These are phyloP conservation scores for Ceratocystis smalleyi DNA, from an alignment of 2,329 filamentous ascomycete genomes.

Conservation along the genomic window DNA sequence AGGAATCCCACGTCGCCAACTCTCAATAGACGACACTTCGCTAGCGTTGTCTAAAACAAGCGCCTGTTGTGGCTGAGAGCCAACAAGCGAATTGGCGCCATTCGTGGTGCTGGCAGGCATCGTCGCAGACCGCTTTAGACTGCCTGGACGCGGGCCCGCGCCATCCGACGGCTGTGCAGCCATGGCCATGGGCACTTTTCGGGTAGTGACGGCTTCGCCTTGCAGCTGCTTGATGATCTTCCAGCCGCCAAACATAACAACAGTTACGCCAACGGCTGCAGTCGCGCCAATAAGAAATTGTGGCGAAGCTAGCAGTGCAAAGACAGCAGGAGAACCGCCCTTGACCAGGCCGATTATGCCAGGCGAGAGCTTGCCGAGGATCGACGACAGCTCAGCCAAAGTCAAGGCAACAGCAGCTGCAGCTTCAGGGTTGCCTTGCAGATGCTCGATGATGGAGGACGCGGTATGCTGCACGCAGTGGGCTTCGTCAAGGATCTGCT, in stretches of 20 bases:
- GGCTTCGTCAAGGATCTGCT: slow-evolving; percentile 66
- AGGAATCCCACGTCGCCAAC: slow-evolving; percentile 36
- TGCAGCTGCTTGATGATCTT: slow-evolving; percentile 86
- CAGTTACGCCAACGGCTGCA: slow-evolving; percentile 78
- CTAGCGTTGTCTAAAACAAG: slow-evolving; percentile 32
- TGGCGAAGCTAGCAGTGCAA: slow-evolving; percentile 71
- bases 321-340: slow-evolving; percentile 66
- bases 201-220: slow-evolving; percentile 23
- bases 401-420: slow-evolving; percentile 88
- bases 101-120: slow-evolving; percentile 16
- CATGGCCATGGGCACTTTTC: slow-evolving; percentile 22
- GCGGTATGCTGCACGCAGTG: slow-evolving; percentile 79
- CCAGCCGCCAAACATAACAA: slow-evolving; percentile 90
- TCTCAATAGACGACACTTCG: slow-evolving; percentile 42
- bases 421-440: slow-evolving; percentile 60
- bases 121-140: slow-evolving; percentile 8
- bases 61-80: slow-evolving; percentile 31
- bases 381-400: slow-evolving; percentile 72
- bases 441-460: slow-evolving; percentile 61
- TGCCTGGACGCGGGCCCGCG: neutral
- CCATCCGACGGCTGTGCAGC: slow-evolving; percentile 5
- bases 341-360: slow-evolving; percentile 62
- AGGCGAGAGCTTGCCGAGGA: slow-evolving; percentile 73
- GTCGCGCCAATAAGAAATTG: slow-evolving; percentile 90
- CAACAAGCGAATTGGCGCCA: slow-evolving; percentile 23